Base-by-base conservation (phyloP, 1,284 basidiomycete genomes). In the Wolfiporia cocos region DNA sequence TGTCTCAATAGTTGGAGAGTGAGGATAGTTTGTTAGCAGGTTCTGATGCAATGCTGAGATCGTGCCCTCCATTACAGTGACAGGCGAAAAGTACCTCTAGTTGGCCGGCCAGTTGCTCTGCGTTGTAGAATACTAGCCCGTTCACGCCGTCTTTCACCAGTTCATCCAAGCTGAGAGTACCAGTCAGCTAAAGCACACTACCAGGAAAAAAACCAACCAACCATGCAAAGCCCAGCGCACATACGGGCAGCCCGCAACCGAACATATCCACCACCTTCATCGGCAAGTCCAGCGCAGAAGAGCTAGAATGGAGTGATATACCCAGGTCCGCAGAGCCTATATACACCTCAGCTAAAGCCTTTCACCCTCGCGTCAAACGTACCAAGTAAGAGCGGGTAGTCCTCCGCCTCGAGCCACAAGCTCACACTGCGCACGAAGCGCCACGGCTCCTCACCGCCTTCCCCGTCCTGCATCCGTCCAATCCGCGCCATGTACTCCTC, bases 251-350 rank as follows among this genome's bases (percentile, higher is more conserved):
- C 2, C 82, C 86, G 52, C 93, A 98, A 0, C 96, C 96, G 64
- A 99, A 96, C 96, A 99, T 98, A 62, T 99, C 96, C 2, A 99
- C 94, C 7, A 99, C 85, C 65, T 99, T 99, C 96, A 99, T 99
- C 2, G 96, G 96, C 40, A 99, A 69, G 63, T 99, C 96, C 34
- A 95, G 67, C 0, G 80, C 88, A 0, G 91, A 95, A 1, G 90
- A 93, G 59, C 89, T 92, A 14, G 83, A 79, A 63, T 99, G 96
- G 43, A 99, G 68, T 44, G 83, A 92, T 37, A 99, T 76, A 1
- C 96, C 96, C 15, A 99, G 55, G 62, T 99, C 93, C 3, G 93
- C 92, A 3, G 88, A 87, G 21, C 95, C 90, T 90, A 45, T n/a
- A 15, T 17, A 5, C 9, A 20, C 11, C 17, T 42, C 28, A 36